Evolutionary conservation across 495 filamentous ascomycete genomes (phyloP).

Genomic region (Hyaloscypha hepaticicola): DNA sequence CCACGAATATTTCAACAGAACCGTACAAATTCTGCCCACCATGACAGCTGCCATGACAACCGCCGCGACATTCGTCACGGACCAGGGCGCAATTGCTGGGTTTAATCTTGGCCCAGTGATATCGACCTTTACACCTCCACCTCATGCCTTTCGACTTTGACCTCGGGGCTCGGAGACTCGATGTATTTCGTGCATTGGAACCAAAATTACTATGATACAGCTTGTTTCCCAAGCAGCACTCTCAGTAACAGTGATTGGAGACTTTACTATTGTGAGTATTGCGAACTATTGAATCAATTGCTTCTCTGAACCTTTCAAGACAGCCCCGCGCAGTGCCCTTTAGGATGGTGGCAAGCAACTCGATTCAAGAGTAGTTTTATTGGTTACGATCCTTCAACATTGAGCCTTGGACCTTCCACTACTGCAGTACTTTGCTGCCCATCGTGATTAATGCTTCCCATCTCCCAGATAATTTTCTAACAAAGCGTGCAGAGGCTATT

Average conservation of each 20-base stretch:
- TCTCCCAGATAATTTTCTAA: background rate
- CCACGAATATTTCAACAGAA: too few relatives aligned
- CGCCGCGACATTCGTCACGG: background rate
- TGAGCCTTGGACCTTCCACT: background rate
- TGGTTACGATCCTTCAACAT: background rate
- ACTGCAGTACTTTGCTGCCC: conserved; percentile 15
- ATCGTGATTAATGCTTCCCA: background rate
- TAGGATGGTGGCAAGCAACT: background rate
- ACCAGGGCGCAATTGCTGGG: background rate
- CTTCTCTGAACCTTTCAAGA: background rate
- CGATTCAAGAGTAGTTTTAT: background rate
- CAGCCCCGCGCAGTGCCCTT: conserved; percentile 11
- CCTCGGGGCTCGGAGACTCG: background rate
- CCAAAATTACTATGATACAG: background rate
- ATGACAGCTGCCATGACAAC: background rate
- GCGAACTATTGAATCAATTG: background rate
- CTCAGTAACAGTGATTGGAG: background rate
- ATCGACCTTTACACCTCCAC: conserved; percentile 2
- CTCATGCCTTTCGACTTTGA: conserved; percentile 15
- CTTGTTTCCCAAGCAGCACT: conserved; percentile 13
- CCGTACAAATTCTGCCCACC: too few relatives aligned
- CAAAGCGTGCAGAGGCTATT: background rate
- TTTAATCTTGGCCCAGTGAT: conserved; percentile 13
- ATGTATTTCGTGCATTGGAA: conserved; percentile 11
- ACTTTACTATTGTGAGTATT: conserved; percentile 12